A percentile compares a stretch with the other conserved stretches of the same genome.
Evolutionary conservation across 2,329 filamentous ascomycete genomes (phyloP).

Genomic region (Colletotrichum theobromicola): DNA sequence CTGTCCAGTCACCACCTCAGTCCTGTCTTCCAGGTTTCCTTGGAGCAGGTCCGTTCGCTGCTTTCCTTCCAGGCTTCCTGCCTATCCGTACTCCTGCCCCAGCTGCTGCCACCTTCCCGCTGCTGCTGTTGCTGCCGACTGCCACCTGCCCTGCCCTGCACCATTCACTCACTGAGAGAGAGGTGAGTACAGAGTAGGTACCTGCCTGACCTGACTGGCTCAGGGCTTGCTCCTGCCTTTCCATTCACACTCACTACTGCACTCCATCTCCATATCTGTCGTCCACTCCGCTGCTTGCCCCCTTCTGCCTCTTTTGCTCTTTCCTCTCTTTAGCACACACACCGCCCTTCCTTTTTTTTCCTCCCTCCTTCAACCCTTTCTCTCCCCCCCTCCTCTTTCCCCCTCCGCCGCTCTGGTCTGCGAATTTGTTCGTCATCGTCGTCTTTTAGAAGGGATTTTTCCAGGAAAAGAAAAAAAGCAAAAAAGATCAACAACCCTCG

Average conservation of each 20-base stretch:
- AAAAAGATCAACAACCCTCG: not conserved
- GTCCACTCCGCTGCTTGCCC: conserved; percentile 24
- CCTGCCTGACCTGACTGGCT: not conserved
- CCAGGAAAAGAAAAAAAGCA: conserved; percentile 4
- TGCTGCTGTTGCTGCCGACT: not conserved
- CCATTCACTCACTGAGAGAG: not conserved
- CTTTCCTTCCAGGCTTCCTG: not conserved
- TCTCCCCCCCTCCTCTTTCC: conserved; percentile 26
- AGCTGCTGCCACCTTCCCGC: conserved; percentile 12
- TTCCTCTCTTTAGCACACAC: conserved; percentile 34
- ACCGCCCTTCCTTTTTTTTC: conserved; percentile 34
- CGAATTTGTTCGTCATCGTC: conserved; percentile 31
- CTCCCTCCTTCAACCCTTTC: conserved; percentile 31
- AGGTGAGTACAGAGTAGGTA: not conserved
- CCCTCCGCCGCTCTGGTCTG: conserved; percentile 27
- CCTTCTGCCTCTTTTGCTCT: conserved; percentile 36
- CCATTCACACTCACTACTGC: conserved; percentile 33
- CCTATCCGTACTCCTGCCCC: not conserved
- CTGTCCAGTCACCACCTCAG: not conserved
- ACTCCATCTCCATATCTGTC: conserved; percentile 33
- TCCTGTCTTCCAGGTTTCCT: not conserved
- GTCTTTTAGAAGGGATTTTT: conserved; percentile 24
- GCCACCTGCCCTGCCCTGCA: not conserved
- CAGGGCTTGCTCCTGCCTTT: conserved; percentile 20
- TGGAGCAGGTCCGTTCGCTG: not conserved